Evolutionary conservation across 192 early-diverging fungal species (phyloP).

Genomic region (Glomus cerebriforme): DNA sequence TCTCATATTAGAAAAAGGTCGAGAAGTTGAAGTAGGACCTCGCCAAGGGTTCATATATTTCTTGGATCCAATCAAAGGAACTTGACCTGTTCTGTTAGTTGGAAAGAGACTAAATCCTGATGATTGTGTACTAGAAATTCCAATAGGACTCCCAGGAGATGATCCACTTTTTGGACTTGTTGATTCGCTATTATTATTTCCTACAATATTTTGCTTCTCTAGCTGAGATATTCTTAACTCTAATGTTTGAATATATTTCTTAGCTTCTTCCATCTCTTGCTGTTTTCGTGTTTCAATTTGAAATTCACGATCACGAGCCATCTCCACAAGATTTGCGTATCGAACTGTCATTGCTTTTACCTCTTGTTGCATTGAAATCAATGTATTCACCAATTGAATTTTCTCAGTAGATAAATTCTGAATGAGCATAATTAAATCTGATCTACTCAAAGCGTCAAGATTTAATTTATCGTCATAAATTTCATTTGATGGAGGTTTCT

Average conservation of each 20-base stretch:
- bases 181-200: slow-evolving; percentile 30
- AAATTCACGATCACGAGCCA: slow-evolving; percentile 49
- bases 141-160: slow-evolving; percentile 35
- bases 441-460: neutral
- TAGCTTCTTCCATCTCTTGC: slow-evolving; percentile 52
- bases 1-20: slow-evolving; percentile 35
- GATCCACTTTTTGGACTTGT: slow-evolving; percentile 23
- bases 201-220: slow-evolving; percentile 37
- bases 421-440: slow-evolving; percentile 36
- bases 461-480: neutral
- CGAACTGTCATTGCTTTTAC: slow-evolving; percentile 45
- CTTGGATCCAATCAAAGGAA: neutral
- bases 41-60: slow-evolving; percentile 31
- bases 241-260: slow-evolving; percentile 51
- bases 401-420: slow-evolving; percentile 50
- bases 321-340: slow-evolving; percentile 44
- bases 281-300: slow-evolving; percentile 50
- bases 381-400: slow-evolving; percentile 41
- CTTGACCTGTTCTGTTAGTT: slow-evolving; percentile 6
- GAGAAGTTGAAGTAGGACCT: slow-evolving; percentile 37
- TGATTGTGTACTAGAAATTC: slow-evolving; percentile 23
- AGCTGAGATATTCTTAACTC: slow-evolving; percentile 41
- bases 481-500: neutral
- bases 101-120: slow-evolving; percentile 32
- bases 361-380: slow-evolving; percentile 53